Base-by-base conservation (phyloP, 2,329 filamentous ascomycete species). In the Hymenoscyphus occultus region DNA sequence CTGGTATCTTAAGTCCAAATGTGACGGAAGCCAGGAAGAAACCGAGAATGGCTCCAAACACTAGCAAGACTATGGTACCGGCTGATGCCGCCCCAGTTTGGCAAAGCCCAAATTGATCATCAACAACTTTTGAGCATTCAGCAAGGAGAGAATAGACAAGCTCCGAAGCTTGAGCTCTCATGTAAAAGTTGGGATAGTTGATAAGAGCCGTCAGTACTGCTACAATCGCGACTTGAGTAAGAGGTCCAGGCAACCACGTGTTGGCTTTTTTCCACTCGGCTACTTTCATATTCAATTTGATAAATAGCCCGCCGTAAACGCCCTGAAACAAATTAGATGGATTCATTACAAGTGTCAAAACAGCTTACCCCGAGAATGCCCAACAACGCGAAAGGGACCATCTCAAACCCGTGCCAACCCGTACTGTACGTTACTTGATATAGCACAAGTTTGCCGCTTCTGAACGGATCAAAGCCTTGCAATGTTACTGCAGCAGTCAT, bases 401-500 rank as follows among this genome's bases (percentile, higher is more conserved):
- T 84, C 76, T 99, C 95, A 73, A 99, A 98, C 48, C 90, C 91
- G 77, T 98, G 93, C 94, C 94, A 99, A 59, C 89, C 89, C 35
- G 88, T 89, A 71, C 89, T 93, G 77, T 97, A 98, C 42, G 91
- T 94, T 73, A 97, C 93, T 78, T 99, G 93, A 76, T 97, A 99
- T 63, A 98, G 81, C 57, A 98, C 95, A 62, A 98, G 89, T 77
- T 99, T 96, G 62, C 94, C 95, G 1, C 93, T 96, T 62, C 95
- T 87, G 76, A 98, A 97, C 4, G 95, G 95, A 75, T 99, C 95
- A 67, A 97, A 86, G 5, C 92, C 92, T 77, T 98, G 94, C 4
- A 99, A 82, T 14, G 93, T 92, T 45, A 98, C 92, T 19, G 95
- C 94, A 16, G 93, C 95, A n/a, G 96, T 92, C 93, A 98, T 98